Base-by-base conservation (phyloP, 1,284 basidiomycete genomes). In the Dichomitus squalens region DNA sequence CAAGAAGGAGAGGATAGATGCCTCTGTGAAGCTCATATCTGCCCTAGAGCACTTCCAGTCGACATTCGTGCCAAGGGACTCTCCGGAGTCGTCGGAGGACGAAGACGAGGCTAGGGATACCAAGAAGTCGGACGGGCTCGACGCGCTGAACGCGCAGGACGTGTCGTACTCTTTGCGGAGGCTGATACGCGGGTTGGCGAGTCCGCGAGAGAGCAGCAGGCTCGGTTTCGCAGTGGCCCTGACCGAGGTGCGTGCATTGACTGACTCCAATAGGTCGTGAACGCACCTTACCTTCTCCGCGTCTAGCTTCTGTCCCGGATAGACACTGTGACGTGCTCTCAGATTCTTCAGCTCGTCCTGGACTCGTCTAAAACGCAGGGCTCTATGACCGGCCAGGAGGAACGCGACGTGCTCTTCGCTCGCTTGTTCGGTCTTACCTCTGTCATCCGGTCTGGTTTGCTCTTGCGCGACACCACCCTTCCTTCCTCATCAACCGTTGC, bases 161-260 rank as follows among this genome's bases (percentile, higher is more conserved):
- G 92, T 96, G 0, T 86, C 90, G 6, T 97, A 97, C 70, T 91
- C 93, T 6, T 85, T 97, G 67, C 84, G 92, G 59, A 76, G 95
- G 34, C 80, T 97, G 29, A 78, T 96, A 31, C 80, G 94, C 40
- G 96, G 96, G 18, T 79, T 99, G 25, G 94, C 92, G 0, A 95
- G 92, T 73, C 92, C 95, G 2, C 80, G 96, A 63, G 95, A 98
- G 73, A 95, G 92, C 73, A 95, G 94, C 70, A 78, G 96, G 63
- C 77, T 97, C 34, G 96, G 96, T 12, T 99, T 98, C 71, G 93
- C 96, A 7, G 96, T 98, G 41, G 94, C 95, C 18, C 79, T 99
- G 64, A 95, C 96, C 1, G 96, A 98, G 81, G 95, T 95, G 68
- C 63, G 86, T 78, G 16, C 29, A 14, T 4, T 1, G 14, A 11